Conservation (phyloP, 73 alveolate species). For the Uronychia setigera region DNA sequence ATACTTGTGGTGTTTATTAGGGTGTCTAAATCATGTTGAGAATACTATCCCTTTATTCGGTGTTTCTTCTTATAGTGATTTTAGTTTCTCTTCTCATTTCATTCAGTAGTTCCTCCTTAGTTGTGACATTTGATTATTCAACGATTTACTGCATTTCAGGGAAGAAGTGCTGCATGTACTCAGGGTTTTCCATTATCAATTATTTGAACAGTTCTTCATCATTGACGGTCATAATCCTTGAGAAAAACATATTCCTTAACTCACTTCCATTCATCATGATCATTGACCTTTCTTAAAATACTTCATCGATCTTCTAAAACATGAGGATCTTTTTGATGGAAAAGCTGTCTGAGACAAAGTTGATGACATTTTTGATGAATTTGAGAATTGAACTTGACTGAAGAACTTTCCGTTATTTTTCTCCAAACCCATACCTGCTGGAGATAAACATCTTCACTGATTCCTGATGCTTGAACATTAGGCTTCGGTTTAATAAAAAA, state of each 20-base stretch:
- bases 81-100: not conserved
- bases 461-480: not conserved
- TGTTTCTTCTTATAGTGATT: not conserved
- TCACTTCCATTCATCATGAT: not conserved
- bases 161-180: not conserved
- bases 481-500: not conserved
- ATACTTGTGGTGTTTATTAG: not conserved
- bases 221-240: not conserved
- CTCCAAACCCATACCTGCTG: not conserved
- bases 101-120: too few species aligned
- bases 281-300: not conserved
- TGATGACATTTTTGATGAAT: not conserved
- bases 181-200: not conserved
- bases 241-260: not conserved
- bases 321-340: not conserved
- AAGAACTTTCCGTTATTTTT: not conserved
- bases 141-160: not conserved
- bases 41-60: not conserved
- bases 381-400: not conserved
- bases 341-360: not conserved
- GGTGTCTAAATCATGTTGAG: not conserved
- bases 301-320: not conserved
- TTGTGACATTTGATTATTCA: too few species aligned
- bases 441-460: not conserved
- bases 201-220: not conserved